phyloP scores from a whole-genome alignment of 2,329 filamentous ascomycete species.

The Penicillium freii region DNA sequence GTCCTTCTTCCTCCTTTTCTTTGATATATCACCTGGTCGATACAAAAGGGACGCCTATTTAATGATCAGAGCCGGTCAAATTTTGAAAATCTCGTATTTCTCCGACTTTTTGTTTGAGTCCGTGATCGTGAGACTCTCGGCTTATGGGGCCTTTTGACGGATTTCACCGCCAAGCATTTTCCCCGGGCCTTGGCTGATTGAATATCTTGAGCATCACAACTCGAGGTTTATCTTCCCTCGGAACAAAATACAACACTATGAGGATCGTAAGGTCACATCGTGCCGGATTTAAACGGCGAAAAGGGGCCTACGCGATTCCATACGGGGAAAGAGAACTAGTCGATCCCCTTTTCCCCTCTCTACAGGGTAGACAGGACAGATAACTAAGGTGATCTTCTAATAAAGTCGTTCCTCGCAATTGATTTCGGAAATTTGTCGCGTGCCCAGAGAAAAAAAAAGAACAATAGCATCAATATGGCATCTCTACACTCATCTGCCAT shows the following conservation, averaged over 20 bases:
- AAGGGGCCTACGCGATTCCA: background rate
- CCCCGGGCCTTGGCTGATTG: background rate
- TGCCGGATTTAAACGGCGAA: background rate
- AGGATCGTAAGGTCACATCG: background rate
- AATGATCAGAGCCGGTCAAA: too few species aligned
- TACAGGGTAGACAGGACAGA: background rate
- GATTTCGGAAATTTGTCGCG: background rate
- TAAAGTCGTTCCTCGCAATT: background rate
- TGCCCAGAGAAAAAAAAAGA: background rate
- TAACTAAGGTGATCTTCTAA: background rate
- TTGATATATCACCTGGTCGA: background rate
- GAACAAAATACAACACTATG: background rate
- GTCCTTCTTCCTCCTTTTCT: background rate
- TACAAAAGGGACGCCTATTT: background rate
- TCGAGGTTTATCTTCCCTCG: background rate
- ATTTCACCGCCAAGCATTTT: background rate
- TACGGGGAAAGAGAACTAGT: background rate
- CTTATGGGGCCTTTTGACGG: background rate
- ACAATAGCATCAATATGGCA: slow-evolving; percentile 1
- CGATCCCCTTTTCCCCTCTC: background rate
- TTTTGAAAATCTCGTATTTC: background rate
- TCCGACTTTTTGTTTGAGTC: background rate
- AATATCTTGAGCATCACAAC: background rate
- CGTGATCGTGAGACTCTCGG: background rate
- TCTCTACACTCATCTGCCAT: background rate